Percentiles rank a stretch among this genome's conserved stretches.
Conservation (phyloP, 768 basidiomycete genomes). For the Leccinum longicurvipes region DNA sequence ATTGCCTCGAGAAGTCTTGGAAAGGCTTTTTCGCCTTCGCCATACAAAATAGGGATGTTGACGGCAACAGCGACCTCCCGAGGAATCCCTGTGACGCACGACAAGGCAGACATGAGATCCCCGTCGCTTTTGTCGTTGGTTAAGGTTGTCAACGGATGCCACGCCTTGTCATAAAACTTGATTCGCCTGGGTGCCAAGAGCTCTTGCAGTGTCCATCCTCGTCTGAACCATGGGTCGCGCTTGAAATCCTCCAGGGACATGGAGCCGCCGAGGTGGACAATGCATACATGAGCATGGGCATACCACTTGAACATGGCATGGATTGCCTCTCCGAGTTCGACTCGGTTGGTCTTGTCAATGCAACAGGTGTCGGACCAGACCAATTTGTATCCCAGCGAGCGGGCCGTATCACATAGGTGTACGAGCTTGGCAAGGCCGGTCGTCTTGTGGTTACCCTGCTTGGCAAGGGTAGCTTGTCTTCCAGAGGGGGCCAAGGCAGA, state of each 20-base stretch:
- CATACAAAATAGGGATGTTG: too few relatives aligned
- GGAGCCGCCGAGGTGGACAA: conserved; percentile 23
- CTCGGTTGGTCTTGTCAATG: conserved; percentile 23
- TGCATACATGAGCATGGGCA: conserved; percentile 25
- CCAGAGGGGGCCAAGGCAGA: neutral
- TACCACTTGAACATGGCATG: conserved; percentile 34
- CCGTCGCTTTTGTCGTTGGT: conserved; percentile 16
- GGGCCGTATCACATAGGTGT: conserved; percentile 21
- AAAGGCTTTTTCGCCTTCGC: too few relatives aligned
- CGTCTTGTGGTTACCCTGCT: neutral
- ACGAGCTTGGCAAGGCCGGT: conserved; percentile 16
- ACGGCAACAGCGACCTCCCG: conserved; percentile 11
- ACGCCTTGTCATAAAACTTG: conserved; percentile 24
- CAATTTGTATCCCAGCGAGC: conserved; percentile 13
- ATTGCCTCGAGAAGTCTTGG: too few relatives aligned
- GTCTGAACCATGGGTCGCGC: conserved; percentile 25
- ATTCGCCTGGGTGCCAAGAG: conserved; percentile 25
- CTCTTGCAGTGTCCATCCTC: conserved; percentile 25
- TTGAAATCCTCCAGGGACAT: conserved; percentile 11
- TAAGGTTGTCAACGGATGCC: conserved; percentile 15
- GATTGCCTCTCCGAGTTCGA: conserved; percentile 30
- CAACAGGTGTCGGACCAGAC: conserved; percentile 33
- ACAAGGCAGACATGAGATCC: conserved; percentile 8
- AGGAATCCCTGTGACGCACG: conserved; percentile 19
- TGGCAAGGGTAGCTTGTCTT: neutral